Conservation (phyloP, 257 asterid species). For the Penstemon barbatus region DNA sequence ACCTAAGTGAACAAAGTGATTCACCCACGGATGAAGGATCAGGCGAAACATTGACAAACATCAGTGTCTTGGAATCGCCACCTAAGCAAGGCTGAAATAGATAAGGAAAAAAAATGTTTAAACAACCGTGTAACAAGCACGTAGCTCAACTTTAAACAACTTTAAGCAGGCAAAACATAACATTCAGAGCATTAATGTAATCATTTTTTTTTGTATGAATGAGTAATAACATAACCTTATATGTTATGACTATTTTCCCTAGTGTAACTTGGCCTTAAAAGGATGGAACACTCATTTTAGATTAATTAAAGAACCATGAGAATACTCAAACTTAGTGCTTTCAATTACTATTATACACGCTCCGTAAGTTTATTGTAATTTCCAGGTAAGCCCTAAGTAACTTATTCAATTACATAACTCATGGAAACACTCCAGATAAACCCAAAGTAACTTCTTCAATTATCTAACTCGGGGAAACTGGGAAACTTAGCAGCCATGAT, state of each 20-base stretch:
- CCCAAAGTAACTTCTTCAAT: background rate
- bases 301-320: background rate
- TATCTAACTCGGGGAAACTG: background rate
- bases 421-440: background rate
- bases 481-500: background rate
- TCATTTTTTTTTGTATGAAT: too few species aligned
- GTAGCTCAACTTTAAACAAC: background rate
- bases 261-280: background rate
- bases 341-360: background rate
- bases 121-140: background rate
- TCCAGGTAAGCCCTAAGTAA: background rate
- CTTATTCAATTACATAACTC: background rate
- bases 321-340: background rate
- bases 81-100: constrained; percentile 88
- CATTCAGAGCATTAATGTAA: too few species aligned
- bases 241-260: background rate
- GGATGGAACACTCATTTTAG: too few species aligned
- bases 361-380: background rate
- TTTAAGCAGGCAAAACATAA: background rate
- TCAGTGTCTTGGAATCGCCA: constrained; percentile 90
- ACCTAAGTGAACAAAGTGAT: constrained; percentile 91
- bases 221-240: too few species aligned
- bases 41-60: constrained; percentile 90
- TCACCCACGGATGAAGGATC: constrained; percentile 83
- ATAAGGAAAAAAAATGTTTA: background rate